Percentiles rank a stretch among this genome's conserved stretches.
These are phyloP conservation scores for Diaporthe sp. DNA, from an alignment of 2,329 filamentous ascomycete genomes.

Conservation along the genomic window DNA sequence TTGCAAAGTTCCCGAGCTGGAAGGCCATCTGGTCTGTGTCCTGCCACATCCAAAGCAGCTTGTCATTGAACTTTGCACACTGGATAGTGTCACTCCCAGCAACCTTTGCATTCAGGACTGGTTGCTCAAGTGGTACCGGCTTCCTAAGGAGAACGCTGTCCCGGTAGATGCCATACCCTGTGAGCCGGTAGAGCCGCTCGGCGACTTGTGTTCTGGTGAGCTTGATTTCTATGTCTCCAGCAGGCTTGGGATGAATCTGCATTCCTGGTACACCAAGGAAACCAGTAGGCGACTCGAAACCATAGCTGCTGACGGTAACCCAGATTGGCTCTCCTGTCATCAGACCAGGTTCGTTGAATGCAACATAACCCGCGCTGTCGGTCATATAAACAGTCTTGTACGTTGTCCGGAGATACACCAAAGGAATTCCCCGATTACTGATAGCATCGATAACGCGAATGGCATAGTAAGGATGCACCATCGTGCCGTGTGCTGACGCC, in stretches of 20 bases:
- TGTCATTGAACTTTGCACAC: slow-evolving; percentile 25
- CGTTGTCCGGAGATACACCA: slow-evolving; percentile 31
- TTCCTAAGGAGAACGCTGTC: slow-evolving; percentile 32
- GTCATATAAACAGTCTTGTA: slow-evolving; percentile 34
- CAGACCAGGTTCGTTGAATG: slow-evolving; percentile 33
- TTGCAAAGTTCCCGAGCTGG: slow-evolving; percentile 32
- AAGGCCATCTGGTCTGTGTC: slow-evolving; percentile 34
- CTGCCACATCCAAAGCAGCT: slow-evolving; percentile 36
- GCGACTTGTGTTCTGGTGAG: slow-evolving; percentile 33
- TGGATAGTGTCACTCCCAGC: slow-evolving; percentile 35
- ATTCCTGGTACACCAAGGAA: slow-evolving; percentile 28
- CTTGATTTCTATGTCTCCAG: slow-evolving; percentile 25
- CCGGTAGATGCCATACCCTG: slow-evolving; percentile 32
- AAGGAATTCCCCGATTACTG: slow-evolving; percentile 28
- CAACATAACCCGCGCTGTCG: slow-evolving; percentile 35
- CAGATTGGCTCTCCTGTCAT: slow-evolving; percentile 33
- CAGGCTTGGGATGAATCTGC: slow-evolving; percentile 24
- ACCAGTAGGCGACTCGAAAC: slow-evolving; percentile 29
- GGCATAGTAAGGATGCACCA: slow-evolving; percentile 26
- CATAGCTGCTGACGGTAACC: slow-evolving; percentile 35
- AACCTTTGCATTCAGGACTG: slow-evolving; percentile 31
- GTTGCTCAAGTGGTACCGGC: slow-evolving; percentile 14
- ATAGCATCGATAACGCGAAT: slow-evolving; percentile 30
- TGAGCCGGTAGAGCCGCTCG: slow-evolving; percentile 31
- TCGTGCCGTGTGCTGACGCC: neutral